A percentile compares a stretch with the other conserved stretches of the same genome.
phyloP scores from a whole-genome alignment of 371 early-diverging fungal genomes.

The Actinomortierella ambigua region DNA sequence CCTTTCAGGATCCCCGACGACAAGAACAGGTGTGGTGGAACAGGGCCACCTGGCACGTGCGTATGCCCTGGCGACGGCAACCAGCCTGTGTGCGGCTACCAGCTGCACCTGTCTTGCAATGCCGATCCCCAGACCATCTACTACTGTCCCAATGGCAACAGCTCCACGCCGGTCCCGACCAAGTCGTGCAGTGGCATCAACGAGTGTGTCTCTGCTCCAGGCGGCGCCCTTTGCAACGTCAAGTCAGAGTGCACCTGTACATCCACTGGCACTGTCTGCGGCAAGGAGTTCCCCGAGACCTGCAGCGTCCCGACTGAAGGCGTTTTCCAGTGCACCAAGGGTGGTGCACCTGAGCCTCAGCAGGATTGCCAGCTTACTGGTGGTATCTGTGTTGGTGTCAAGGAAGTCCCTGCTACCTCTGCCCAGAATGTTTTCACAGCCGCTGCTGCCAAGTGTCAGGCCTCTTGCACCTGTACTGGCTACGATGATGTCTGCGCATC shows the following conservation, averaged over 20 bases:
- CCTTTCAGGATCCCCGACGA: too few species aligned
- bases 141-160: neutral
- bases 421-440: too few species aligned
- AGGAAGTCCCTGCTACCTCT: too few species aligned
- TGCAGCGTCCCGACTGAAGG: neutral
- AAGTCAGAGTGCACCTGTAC: too few species aligned
- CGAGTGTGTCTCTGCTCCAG: neutral
- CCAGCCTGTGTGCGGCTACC: conserved; percentile 2
- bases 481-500: too few species aligned
- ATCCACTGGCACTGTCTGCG: conserved; percentile 2
- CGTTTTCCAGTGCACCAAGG: conserved; percentile 7
- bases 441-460: too few species aligned
- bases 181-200: neutral
- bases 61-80: neutral
- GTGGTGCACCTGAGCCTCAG: neutral
- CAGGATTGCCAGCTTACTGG: too few species aligned
- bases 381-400: too few species aligned
- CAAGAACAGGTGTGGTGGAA: too few species aligned
- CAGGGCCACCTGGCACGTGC: too few species aligned
- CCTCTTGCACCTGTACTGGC: too few species aligned
- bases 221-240: conserved; percentile 5
- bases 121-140: conserved; percentile 5
- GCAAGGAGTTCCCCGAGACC: conserved; percentile 6
- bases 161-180: neutral
- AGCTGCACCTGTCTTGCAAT: conserved; percentile 3